Evolutionary conservation across 805 yeast genomes (phyloP).

Genomic region (Kazachstania taianensis): DNA sequence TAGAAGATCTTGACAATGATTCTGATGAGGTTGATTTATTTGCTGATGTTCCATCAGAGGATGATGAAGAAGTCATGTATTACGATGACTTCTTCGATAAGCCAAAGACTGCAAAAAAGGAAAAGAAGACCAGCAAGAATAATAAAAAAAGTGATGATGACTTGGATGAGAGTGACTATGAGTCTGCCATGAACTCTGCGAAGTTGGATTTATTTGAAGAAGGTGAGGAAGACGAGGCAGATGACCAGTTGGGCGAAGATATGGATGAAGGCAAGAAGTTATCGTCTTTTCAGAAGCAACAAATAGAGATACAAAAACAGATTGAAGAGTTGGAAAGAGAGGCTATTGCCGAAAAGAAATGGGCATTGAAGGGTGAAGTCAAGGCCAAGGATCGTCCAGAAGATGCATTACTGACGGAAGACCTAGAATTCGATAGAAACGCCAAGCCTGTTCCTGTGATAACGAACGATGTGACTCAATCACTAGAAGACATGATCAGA

Average conservation of each 20-base stretch:
- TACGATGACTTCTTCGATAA: conserved; percentile 59
- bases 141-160: conserved; percentile 9
- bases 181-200: conserved; percentile 48
- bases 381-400: conserved; percentile 68
- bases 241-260: conserved; percentile 1
- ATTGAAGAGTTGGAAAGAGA: conserved; percentile 75
- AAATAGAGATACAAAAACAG: conserved; percentile 62
- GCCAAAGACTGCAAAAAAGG: conserved; percentile 12
- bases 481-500: conserved; percentile 80
- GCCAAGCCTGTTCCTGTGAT: conserved; percentile 94
- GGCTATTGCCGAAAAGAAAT: conserved; percentile 78
- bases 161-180: conserved; percentile 36
- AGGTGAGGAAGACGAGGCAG: conserved; percentile 26
- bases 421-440: conserved; percentile 81
- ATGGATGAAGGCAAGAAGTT: conserved; percentile 25
- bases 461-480: conserved; percentile 78
- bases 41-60: conserved; percentile 43
- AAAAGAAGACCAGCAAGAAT: conserved; percentile 5
- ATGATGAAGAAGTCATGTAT: conserved; percentile 45
- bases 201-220: conserved; percentile 49
- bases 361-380: conserved; percentile 94
- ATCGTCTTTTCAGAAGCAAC: conserved; percentile 79
- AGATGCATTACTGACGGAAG: conserved; percentile 76
- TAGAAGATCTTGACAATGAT: conserved; percentile 34
- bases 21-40: conserved; percentile 43